Evolutionary conservation across 495 filamentous ascomycete genomes (phyloP), one percentile per base, ranked within the genome.

Genomic region (Podospora appendiculata): DNA sequence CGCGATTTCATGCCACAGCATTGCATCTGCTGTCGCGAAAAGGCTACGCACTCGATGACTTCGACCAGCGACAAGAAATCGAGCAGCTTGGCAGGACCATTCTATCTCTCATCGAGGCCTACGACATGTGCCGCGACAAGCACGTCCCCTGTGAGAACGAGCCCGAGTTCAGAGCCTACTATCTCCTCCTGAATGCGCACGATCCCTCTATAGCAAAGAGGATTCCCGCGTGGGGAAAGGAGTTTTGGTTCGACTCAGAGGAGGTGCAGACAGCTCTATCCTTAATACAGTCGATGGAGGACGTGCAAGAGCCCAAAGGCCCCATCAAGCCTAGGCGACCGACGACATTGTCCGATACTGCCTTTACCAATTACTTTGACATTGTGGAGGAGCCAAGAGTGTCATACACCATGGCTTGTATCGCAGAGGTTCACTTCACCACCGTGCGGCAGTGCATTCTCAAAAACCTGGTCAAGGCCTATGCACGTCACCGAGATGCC

Each of bases 331-430:
- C 79, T 60, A 62, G 55, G 43, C 57, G 52, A 52, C 53, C 32
- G 54, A 63, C 41, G 70, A 83, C 53, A 75, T 33, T 68, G n/a
- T 50, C 83, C 2, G 81, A 86, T 48, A 78, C 82, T 3, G 84
- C 84, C 46, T 86, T 80, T 58, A 61, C 74, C 16, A 79, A 83
- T 25, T 93, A 93, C 63, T 97, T 94, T 70, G 73, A 73, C 2
- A 73, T 93, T 38, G 71, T 96, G 40, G 76, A 81, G 48, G 84
- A 85, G 9, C 77, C 77, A 2, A 68, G 75, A 47, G 81, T 90
- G 2, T 89, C 92, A 0, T 97, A 96, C 66, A 78, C 91, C 16
- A 92, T 94, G 86, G 92, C 87, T 6, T 96, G 92, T 64, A 85
- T 96, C 39, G 90, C 91, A 2, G 91, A 96, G 63, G 84, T 91